A percentile compares a stretch with the other conserved stretches of the same genome.
Evolutionary conservation across 169 alveolate species (phyloP).

Genomic region (Babesia bovis): DNA sequence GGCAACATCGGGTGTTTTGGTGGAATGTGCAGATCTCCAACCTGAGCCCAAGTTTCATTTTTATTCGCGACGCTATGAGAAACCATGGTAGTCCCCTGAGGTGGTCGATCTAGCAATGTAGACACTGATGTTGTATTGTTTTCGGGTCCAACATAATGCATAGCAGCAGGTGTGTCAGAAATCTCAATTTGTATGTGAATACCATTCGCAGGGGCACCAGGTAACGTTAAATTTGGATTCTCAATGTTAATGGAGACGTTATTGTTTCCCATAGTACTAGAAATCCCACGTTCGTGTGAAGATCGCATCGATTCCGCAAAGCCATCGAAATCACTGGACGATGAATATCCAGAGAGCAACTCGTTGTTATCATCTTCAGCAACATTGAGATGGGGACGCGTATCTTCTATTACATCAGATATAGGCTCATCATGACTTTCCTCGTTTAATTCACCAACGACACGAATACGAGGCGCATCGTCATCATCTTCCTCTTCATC

Average conservation of each 20-base stretch:
- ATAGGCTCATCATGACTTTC: conserved; percentile 24
- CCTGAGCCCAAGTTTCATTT: conserved; percentile 32
- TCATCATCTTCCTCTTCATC: conserved; percentile 62
- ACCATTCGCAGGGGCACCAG: conserved; percentile 17
- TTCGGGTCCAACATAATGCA: neutral
- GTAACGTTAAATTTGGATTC: conserved; percentile 3
- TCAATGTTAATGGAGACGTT: conserved; percentile 19
- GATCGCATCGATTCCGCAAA: neutral
- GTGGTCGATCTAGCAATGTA: neutral
- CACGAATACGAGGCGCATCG: conserved; percentile 67
- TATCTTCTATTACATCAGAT: conserved; percentile 17
- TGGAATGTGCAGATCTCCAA: conserved; percentile 44
- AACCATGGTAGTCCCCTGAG: neutral
- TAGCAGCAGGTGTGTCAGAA: neutral
- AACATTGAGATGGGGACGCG: conserved; percentile 15
- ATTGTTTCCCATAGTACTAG: conserved; percentile 8
- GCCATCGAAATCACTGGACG: conserved; percentile 11
- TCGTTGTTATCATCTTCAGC: conserved; percentile 14
- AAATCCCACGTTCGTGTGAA: neutral
- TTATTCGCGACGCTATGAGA: neutral
- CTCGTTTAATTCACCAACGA: conserved; percentile 67
- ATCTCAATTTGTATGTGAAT: conserved; percentile 29
- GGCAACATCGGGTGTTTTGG: conserved; percentile 53
- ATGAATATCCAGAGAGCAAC: neutral
- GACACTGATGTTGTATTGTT: neutral